Evolutionary conservation across 177 flowering plant species (phyloP).

Genomic region (Tripterygium wilfordii): DNA sequence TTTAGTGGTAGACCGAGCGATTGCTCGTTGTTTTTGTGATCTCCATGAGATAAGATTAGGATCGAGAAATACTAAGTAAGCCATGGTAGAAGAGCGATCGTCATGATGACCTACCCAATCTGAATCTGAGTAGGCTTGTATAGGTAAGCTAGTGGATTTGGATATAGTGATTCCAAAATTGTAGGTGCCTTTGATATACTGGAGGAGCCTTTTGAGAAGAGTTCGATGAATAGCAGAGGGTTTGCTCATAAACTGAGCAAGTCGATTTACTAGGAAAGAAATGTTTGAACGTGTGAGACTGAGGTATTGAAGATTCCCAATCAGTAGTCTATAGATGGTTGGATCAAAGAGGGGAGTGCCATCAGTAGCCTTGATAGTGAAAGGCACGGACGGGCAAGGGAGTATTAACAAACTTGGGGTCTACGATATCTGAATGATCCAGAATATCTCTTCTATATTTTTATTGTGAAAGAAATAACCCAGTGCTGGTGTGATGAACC

Average conservation of each 20-base stretch:
- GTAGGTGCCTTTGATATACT: not conserved
- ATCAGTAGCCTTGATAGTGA: too few species aligned
- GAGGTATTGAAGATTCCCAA: not conserved
- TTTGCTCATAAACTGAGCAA: constrained; percentile 1
- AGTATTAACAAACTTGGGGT: too few species aligned
- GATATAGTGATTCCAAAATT: not conserved
- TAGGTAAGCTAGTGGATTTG: not conserved
- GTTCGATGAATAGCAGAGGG: not conserved
- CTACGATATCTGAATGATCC: too few species aligned
- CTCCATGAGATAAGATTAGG: constrained; percentile 5
- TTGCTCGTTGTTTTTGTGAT: constrained; percentile 1
- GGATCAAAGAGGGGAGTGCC: too few species aligned
- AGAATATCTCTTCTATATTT: too few species aligned
- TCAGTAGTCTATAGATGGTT: not conserved
- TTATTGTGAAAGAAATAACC: too few species aligned
- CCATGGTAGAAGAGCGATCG: constrained; percentile 1
- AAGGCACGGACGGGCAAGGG: too few species aligned
- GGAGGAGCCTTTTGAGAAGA: not conserved
- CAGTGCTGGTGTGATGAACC: too few species aligned
- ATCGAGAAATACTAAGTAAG: constrained; percentile 1
- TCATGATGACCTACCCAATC: not conserved
- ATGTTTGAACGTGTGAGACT: not conserved
- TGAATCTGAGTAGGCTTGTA: not conserved
- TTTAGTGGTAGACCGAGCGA: constrained; percentile 5
- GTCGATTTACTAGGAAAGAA: not conserved